Evolutionary conservation across 2,329 filamentous ascomycete species (phyloP).

Genomic region (Arthrobotrys pseudoclavata): DNA sequence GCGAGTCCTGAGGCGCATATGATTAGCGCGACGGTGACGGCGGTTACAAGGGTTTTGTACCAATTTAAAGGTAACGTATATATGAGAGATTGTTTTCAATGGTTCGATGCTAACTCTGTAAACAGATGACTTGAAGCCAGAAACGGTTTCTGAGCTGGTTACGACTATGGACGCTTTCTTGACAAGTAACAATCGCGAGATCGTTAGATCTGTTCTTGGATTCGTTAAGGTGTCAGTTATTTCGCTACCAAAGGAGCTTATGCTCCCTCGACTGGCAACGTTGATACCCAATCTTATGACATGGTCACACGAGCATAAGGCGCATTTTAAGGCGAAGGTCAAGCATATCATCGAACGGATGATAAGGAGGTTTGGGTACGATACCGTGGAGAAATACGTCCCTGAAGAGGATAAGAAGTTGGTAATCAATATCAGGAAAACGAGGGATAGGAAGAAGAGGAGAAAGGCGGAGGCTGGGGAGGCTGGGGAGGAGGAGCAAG

Average conservation of each 20-base stretch:
- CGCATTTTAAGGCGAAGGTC: conserved; percentile 95
- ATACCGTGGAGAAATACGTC: conserved; percentile 81
- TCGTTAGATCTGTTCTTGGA: conserved; percentile 91
- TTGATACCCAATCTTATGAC: conserved; percentile 91
- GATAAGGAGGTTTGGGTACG: conserved; percentile 89
- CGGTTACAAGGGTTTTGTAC: conserved; percentile 91
- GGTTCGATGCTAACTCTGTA: conserved; percentile 6
- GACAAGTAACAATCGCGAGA: conserved; percentile 95
- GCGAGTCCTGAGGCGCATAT: conserved; percentile 94
- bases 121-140: conserved; percentile 74
- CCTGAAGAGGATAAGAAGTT: conserved; percentile 90
- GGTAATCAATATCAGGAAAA: conserved; percentile 94
- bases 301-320: conserved; percentile 98
- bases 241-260: conserved; percentile 81
- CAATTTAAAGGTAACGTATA: conserved; percentile 75
- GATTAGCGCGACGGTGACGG: conserved; percentile 97
- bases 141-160: conserved; percentile 84
- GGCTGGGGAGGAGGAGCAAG: conserved; percentile 72
- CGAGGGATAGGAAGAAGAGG: conserved; percentile 88
- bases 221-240: conserved; percentile 98
- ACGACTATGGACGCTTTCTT: conserved; percentile 97
- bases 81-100: neutral
- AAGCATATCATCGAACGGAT: conserved; percentile 98
- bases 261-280: conserved; percentile 80
- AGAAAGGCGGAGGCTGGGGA: conserved; percentile 80